Conservation (phyloP, 23 red algal genomes). For the Gracilariopsis chorda region DNA sequence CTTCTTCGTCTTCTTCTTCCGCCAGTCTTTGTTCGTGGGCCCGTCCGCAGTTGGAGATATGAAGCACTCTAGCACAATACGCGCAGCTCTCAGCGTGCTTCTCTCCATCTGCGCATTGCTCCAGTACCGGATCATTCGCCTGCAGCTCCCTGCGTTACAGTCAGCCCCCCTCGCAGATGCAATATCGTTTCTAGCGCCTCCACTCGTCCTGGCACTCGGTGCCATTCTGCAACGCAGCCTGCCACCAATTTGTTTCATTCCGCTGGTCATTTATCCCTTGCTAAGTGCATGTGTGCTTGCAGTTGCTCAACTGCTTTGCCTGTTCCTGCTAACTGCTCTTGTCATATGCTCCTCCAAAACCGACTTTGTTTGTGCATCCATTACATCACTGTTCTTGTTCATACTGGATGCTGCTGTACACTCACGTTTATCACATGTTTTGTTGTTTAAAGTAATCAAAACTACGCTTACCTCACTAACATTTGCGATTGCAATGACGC, state of each 20-base stretch:
- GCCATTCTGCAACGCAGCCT: background rate
- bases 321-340: background rate
- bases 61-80: background rate
- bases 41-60: too few relatives aligned
- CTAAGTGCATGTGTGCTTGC: background rate
- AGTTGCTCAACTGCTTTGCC: background rate
- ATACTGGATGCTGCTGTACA: background rate
- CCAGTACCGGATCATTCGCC: background rate
- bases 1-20: too few relatives aligned
- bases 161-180: background rate
- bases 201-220: background rate
- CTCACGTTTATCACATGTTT: background rate
- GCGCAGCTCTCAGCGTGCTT: background rate
- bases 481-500: background rate
- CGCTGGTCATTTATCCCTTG: background rate
- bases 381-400: background rate
- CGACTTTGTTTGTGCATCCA: background rate
- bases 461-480: background rate
- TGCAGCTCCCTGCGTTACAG: background rate
- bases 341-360: background rate
- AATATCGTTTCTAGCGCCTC: background rate
- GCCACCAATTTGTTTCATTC: conserved; percentile 2
- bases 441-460: background rate
- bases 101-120: background rate
- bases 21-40: too few relatives aligned